Evolutionary conservation across 1,139 yeast genomes (phyloP).

Genomic region (Geotrichum australiense): DNA sequence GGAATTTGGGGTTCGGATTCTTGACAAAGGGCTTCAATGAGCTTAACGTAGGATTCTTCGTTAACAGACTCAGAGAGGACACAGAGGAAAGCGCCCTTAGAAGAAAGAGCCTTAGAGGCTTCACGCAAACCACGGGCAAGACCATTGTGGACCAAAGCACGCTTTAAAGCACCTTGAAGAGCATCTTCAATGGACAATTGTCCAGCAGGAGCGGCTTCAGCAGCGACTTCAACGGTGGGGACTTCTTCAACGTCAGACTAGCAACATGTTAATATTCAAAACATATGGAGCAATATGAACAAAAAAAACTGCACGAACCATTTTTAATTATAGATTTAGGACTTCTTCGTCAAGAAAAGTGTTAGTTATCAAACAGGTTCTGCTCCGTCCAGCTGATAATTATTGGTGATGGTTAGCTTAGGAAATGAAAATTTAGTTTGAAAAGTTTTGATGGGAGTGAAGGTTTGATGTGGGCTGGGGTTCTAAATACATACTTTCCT

Average conservation of each 20-base stretch:
- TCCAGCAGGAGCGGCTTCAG: constrained; percentile 64
- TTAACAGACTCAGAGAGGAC: constrained; percentile 98
- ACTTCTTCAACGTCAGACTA: constrained; percentile 40
- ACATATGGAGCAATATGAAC: background rate
- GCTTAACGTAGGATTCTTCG: constrained; percentile 93
- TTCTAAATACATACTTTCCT: too few species aligned
- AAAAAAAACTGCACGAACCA: constrained; percentile 10
- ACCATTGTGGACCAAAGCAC: constrained; percentile 98
- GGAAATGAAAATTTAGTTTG: too few species aligned
- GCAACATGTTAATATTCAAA: background rate
- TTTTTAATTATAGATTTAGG: constrained; percentile 12
- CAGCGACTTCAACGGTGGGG: constrained; percentile 68
- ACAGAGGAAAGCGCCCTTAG: constrained; percentile 97
- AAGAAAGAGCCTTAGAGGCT: constrained; percentile 92
- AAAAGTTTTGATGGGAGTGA: too few species aligned
- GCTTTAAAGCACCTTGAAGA: constrained; percentile 95
- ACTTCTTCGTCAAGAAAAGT: constrained; percentile 21
- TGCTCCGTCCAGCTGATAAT: constrained; percentile 19
- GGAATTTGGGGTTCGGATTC: constrained; percentile 97
- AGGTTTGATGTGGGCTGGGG: too few species aligned
- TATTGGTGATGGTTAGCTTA: constrained; percentile 2
- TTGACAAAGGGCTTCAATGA: constrained; percentile 98
- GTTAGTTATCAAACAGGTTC: constrained; percentile 19
- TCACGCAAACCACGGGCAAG: constrained; percentile 99
- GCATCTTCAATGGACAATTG: constrained; percentile 98